These are phyloP conservation scores for Ceratocystis papillata DNA, from an alignment of 2,329 filamentous ascomycete genomes.

Conservation along the genomic window DNA sequence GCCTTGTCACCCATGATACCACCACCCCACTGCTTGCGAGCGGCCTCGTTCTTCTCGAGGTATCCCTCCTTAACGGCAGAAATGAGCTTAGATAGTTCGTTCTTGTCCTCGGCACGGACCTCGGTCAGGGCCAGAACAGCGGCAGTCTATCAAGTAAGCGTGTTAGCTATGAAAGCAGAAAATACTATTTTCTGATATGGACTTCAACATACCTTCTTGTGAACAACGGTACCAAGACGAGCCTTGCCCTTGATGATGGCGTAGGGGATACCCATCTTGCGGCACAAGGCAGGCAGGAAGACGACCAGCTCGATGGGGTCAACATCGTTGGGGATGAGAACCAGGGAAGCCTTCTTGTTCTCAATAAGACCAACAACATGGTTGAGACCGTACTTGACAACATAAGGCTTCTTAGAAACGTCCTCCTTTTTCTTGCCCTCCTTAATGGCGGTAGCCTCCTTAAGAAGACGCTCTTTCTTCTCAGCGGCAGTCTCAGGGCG, in stretches of 20 bases:
- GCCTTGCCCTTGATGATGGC: conserved; percentile 99
- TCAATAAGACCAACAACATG: conserved; percentile 94
- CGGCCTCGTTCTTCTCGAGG: conserved; percentile 86
- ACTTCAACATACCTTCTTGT: conserved; percentile 73
- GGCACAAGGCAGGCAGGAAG: conserved; percentile 97
- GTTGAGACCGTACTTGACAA: conserved; percentile 99
- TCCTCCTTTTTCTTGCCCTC: conserved; percentile 99
- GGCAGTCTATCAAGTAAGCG: conserved; percentile 58
- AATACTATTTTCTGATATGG: neutral
- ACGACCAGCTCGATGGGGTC: conserved; percentile 99
- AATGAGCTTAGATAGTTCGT: conserved; percentile 91
- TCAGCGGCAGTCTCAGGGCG: conserved; percentile 96
- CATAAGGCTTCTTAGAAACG: conserved; percentile 98
- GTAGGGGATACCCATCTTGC: conserved; percentile 99
- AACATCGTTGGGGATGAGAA: conserved; percentile 98
- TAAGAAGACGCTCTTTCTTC: conserved; percentile 99
- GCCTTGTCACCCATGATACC: conserved; percentile 99
- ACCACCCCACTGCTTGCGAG: conserved; percentile 93
- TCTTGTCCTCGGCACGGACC: conserved; percentile 97
- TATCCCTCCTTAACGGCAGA: conserved; percentile 97
- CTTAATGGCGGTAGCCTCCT: conserved; percentile 94
- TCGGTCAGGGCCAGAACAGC: conserved; percentile 93
- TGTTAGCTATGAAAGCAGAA: conserved; percentile 29
- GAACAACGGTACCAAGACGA: conserved; percentile 93
- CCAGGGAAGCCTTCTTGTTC: conserved; percentile 99